Percentiles rank a stretch among this genome's conserved stretches.
These are phyloP conservation scores for Coemansia sp. DNA, from an alignment of 192 early-diverging fungal species.

Conservation along the genomic window DNA sequence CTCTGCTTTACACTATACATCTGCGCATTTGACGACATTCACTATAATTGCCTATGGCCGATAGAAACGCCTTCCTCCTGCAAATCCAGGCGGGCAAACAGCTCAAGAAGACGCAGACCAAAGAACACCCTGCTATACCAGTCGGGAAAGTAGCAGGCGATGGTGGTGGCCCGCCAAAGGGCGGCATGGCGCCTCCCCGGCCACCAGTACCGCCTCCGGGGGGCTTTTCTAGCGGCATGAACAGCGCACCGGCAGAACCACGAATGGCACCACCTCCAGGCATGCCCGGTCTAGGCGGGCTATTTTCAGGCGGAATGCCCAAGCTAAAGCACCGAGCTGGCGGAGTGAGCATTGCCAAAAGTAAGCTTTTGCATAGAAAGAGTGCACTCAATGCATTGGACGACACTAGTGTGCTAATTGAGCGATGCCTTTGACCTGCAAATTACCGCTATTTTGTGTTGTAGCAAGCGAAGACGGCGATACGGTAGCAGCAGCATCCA, in stretches of 20 bases:
- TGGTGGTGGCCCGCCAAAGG: constrained; percentile 29
- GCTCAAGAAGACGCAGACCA: constrained; percentile 70
- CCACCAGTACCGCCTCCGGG: constrained; percentile 30
- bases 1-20: background rate
- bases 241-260: constrained; percentile 17
- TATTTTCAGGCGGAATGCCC: constrained; percentile 71
- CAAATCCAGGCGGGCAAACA: constrained; percentile 71
- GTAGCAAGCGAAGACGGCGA: constrained; percentile 39
- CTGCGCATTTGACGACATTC: background rate
- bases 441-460: background rate
- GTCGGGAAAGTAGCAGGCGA: constrained; percentile 28
- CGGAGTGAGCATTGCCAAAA: constrained; percentile 55
- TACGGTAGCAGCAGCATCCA: background rate
- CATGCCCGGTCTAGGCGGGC: constrained; percentile 56
- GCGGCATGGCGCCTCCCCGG: constrained; percentile 29
- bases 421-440: background rate
- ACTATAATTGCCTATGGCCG: constrained; percentile 27
- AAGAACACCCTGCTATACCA: constrained; percentile 65
- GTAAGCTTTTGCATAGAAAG: constrained; percentile 16
- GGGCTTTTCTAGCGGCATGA: constrained; percentile 15
- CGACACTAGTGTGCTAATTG: background rate
- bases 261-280: constrained; percentile 23
- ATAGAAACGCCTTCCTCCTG: constrained; percentile 58
- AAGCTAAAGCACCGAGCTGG: constrained; percentile 61
- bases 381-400: background rate